Evolutionary conservation across 306 rosid species (phyloP), one percentile per base, ranked within the genome.

Genomic region (Quercus suber): DNA sequence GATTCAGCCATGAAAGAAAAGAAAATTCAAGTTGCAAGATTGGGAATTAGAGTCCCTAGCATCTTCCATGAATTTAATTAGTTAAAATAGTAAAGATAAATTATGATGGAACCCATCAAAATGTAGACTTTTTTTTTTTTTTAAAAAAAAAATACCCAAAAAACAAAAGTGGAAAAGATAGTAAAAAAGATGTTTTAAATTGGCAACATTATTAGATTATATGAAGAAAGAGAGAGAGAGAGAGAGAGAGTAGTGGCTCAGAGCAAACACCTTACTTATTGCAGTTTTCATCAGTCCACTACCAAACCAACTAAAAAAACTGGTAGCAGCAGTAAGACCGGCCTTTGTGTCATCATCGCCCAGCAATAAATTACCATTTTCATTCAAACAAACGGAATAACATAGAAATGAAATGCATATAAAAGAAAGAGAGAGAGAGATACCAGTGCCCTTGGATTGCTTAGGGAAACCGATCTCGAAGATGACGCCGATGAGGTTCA

Each of bases 341-440:
- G 97, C 96, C 97, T 92, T 94, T 94, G 82, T 72, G 74, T 89
- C 97, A 78, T 90, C 98, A 94, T 82, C 25, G 92, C 97, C 94
- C 94, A 88, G 81, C 63, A 37, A 43, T 41, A 41, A 80, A 65
- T 35, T 1, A 56, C 13, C 5, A 25, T 6, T 12, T 20, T 20
- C 20, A 8, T 60, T 52, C 35, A 6, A 59, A 61, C 8, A 15
- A 73, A 57, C 25, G 3, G 0, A 74, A 14, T 6, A 21, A 11
- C 2, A 21, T 14, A 49, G 17, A 49, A 49, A 41, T 41, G 45
- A 41, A 41, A 41, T 2, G 45, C 45, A 7, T 41, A 41, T 41
- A 7, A 8, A 57, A 37, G 43, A 51, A 57, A 20, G 71, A 55
- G 55, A 73, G 68, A 37, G 67, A 41, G 3, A 0, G 30, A 45